phyloP scores from a whole-genome alignment of 352 stramenopile species.

The Halophytophthora batemanensis region DNA sequence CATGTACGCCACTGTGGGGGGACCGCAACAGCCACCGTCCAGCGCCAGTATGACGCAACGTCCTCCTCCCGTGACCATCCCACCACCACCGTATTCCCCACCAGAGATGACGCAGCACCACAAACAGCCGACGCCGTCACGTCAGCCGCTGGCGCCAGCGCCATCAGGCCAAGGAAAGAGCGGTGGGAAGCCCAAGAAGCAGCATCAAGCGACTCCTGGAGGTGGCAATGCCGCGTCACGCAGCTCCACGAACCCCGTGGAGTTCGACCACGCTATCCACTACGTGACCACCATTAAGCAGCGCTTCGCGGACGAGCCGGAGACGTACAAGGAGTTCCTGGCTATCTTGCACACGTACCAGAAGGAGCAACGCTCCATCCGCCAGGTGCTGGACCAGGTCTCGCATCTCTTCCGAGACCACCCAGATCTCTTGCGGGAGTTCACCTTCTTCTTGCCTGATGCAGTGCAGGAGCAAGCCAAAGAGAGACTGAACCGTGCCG shows the following conservation, averaged over 20 bases:
- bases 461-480: conserved; percentile 97
- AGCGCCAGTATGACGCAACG: conserved; percentile 45
- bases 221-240: conserved; percentile 28
- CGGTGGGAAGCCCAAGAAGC: conserved; percentile 62
- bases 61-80: conserved; percentile 68
- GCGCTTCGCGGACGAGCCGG: conserved; percentile 95
- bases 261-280: conserved; percentile 99
- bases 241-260: conserved; percentile 86
- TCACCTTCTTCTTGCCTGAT: conserved; percentile 99
- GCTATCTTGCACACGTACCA: conserved; percentile 99
- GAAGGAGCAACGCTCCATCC: conserved; percentile 98
- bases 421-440: conserved; percentile 98
- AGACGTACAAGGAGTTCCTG: conserved; percentile 99
- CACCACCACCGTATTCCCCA: conserved; percentile 57
- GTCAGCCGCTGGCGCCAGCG: conserved; percentile 35
- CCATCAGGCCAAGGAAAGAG: conserved; percentile 27
- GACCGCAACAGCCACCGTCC: conserved; percentile 22
- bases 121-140: conserved; percentile 48
- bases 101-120: conserved; percentile 41
- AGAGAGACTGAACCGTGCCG: conserved; percentile 93
- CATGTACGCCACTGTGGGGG: conserved; percentile 35
- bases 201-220: conserved; percentile 15
- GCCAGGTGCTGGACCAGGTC: conserved; percentile 97
- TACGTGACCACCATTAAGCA: conserved; percentile 99
- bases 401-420: conserved; percentile 99